Evolutionary conservation across 2,329 filamentous ascomycete genomes (phyloP), one percentile per base, ranked within the genome.

Genomic region (Epichloe uncinata): DNA sequence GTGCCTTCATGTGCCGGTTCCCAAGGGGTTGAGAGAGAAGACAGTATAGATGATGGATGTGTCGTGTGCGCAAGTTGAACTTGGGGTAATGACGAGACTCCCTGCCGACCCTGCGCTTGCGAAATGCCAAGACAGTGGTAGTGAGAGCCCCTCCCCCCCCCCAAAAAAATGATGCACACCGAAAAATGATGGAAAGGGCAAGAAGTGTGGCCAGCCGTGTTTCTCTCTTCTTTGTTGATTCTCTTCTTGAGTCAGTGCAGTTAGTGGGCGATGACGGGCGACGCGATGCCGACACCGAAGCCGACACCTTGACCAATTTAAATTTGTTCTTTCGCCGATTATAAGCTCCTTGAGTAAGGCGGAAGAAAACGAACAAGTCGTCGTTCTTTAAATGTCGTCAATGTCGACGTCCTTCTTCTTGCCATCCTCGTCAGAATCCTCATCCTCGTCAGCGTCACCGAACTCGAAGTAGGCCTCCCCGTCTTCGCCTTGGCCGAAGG

Each of bases 381-480:
- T 16, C 9, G 12, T n/a, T 11, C 8, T 65, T 79, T 82, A 96
- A 69, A 97, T 95, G 70, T 96, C 89, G 73, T 97, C 91, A 67
- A 95, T 87, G 68, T 94, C 88, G 63, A 96, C 82, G 60, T 95
- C 88, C 74, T 87, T 89, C 66, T 68, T 69, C 66, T 69, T 70
- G 58, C 77, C 81, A 62, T 72, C 74, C 52, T 69, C 74, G 56
- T 78, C 78, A 26, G 66, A 69, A 38, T 78, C 76, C 40, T 66
- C 65, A 20, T 78, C 67, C 47, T 74, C 78, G 63, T 86, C 84
- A 70, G 95, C 91, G 69, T 97, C 90, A 73, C 94, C 93, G 75
- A 97, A 97, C 74, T 97, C 93, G 77, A 98, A 95, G 73, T 93
- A 93, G 73, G 86, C 88, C 64, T 95, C 88, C 70, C 93, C 91